Conservation (phyloP, 2,329 filamentous ascomycete genomes). For the Pseudonectria foliicola region DNA sequence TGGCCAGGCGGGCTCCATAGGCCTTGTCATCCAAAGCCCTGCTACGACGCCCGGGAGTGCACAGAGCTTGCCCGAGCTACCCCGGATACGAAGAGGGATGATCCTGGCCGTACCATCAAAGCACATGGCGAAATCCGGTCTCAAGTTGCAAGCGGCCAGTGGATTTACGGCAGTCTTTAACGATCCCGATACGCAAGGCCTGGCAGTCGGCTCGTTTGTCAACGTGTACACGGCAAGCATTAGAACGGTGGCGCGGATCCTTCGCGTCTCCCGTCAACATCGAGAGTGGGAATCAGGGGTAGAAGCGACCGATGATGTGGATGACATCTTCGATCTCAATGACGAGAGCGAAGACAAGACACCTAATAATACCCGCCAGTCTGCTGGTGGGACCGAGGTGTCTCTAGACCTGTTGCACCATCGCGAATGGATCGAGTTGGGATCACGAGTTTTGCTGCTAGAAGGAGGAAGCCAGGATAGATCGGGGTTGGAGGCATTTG, state of each 20-base stretch:
- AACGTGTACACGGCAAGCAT: constrained; percentile 87
- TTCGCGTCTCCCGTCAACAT: constrained; percentile 40
- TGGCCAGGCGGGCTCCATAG: constrained; percentile 86
- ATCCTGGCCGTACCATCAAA: constrained; percentile 60
- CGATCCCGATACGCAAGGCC: constrained; percentile 51
- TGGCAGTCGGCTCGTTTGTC: constrained; percentile 62
- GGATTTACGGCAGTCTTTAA: constrained; percentile 67
- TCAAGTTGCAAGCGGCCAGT: constrained; percentile 57
- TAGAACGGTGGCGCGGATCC: constrained; percentile 69
- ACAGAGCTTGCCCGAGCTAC: constrained; percentile 17
- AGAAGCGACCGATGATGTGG: constrained; percentile 33
- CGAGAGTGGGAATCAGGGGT: constrained; percentile 18
- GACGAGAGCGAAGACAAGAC: constrained; percentile 35
- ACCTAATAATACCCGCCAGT: constrained; percentile 14
- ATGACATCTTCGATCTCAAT: constrained; percentile 53
- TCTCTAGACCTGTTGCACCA: constrained; percentile 61
- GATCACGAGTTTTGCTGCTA: constrained; percentile 62
- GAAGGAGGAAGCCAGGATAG: constrained; percentile 63
- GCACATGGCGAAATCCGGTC: constrained; percentile 48
- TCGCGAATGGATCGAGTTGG: constrained; percentile 67
- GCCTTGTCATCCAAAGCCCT: constrained; percentile 54
- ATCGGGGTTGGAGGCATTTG: constrained; percentile 63
- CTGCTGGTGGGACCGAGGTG: constrained; percentile 41
- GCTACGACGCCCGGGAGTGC: too few relatives aligned
- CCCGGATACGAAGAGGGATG: constrained; percentile 70